Percentiles rank a stretch among this genome's conserved stretches.
Conservation (phyloP, 257 asterid genomes). For the Jaltomata sinuosa region DNA sequence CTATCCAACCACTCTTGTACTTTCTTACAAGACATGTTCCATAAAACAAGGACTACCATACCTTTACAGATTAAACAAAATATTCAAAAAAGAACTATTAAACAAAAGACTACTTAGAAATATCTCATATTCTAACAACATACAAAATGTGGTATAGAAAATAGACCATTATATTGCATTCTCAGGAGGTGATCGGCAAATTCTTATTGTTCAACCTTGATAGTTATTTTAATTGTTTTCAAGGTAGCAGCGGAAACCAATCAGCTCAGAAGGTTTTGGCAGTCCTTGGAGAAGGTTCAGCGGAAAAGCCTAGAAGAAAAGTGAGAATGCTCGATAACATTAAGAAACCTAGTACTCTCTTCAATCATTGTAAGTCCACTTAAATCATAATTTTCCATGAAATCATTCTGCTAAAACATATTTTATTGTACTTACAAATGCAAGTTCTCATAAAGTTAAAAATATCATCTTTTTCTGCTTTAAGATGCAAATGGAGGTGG, state of each 20-base stretch:
- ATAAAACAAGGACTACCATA: too few relatives aligned
- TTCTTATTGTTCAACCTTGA: background rate
- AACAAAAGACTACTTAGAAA: too few relatives aligned
- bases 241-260: constrained; percentile 23
- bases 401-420: background rate
- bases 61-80: too few relatives aligned
- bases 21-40: too few relatives aligned
- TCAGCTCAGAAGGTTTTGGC: constrained; percentile 32
- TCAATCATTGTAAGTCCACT: constrained; percentile 51
- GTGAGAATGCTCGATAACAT: constrained; percentile 8
- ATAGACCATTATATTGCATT: background rate
- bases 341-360: constrained; percentile 31
- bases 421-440: background rate
- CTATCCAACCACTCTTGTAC: too few relatives aligned
- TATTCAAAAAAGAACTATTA: too few relatives aligned
- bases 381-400: background rate
- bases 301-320: constrained; percentile 22
- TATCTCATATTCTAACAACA: background rate
- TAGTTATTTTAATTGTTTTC: background rate
- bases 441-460: background rate
- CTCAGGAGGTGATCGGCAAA: background rate
- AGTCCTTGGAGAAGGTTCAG: constrained; percentile 64
- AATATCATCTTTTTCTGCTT: background rate
- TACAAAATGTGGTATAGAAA: background rate
- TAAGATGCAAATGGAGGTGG: constrained; percentile 82